phyloP scores from a whole-genome alignment of 257 asterid genomes.

The Lavandula angustifolia region DNA sequence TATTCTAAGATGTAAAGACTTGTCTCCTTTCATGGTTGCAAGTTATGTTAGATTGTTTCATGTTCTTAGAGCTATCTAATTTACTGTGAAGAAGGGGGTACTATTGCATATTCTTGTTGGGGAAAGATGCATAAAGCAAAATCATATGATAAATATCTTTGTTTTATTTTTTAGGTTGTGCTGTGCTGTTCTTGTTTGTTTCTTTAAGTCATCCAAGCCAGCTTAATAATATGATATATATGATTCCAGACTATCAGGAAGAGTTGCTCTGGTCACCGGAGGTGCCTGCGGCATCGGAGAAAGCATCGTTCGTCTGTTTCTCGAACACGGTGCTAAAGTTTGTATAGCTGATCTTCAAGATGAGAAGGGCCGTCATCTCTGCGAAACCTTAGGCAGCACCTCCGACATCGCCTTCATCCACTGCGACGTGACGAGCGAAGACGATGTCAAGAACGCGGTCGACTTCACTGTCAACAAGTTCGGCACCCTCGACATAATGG shows the following conservation, averaged over 20 bases:
- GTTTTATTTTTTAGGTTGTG: neutral
- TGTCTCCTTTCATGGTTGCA: neutral
- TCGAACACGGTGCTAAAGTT: slow-evolving; percentile 81
- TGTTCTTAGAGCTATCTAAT: neutral
- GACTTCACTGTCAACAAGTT: slow-evolving; percentile 63
- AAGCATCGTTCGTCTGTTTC: slow-evolving; percentile 72
- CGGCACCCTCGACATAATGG: slow-evolving; percentile 83
- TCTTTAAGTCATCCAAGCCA: neutral
- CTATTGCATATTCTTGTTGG: neutral
- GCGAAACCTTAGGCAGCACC: slow-evolving; percentile 41
- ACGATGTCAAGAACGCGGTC: slow-evolving; percentile 64
- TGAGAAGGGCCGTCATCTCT: slow-evolving; percentile 50
- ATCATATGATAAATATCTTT: neutral
- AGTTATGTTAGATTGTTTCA: neutral
- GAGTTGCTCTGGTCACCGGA: slow-evolving; percentile 87
- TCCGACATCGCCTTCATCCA: slow-evolving; percentile 42
- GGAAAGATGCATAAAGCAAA: neutral
- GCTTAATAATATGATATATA: neutral
- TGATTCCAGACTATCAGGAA: slow-evolving; percentile 65
- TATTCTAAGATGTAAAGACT: neutral
- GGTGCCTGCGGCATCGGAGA: slow-evolving; percentile 94
- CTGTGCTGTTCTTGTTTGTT: neutral
- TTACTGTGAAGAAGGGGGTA: neutral
- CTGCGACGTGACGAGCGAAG: slow-evolving; percentile 77
- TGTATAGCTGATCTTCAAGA: slow-evolving; percentile 79